Base-by-base conservation (phyloP, 345 rosid genomes). In the Viola odorata region DNA sequence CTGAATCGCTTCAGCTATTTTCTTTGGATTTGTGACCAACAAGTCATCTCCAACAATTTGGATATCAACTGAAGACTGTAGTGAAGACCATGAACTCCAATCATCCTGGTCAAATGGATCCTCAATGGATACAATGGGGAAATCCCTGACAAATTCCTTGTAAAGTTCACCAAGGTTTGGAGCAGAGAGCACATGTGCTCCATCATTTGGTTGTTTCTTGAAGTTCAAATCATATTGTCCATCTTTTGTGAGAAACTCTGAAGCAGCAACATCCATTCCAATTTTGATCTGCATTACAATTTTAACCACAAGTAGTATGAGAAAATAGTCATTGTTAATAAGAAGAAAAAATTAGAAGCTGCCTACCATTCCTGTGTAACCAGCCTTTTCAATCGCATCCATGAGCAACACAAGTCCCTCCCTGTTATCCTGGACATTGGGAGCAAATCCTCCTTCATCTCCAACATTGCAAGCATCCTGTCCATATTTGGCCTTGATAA, bases 401-500 rank as follows among this genome's bases (percentile, higher is more conserved):
- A 80, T 88, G 53, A 94, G 97, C 81, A 94, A 79, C 81, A 90
- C 92, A 6, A 94, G 71, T 50, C 99, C 99, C 75, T 94, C 96
- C 61, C 97, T 86, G 66, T 94, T 94, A 70, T 94, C 99, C 84
- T 91, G 97, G 55, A 94, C 99, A 73, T 84, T 94, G 2, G 97
- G 97, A 65, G 99, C 99, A 79, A 94, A 94, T 7, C 96, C 97
- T 12, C 99, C 99, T 79, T 94, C 99, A 63, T 91, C 99, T 57
- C 99, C 97, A 10, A 94, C 99, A 77, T 91, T 94, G 85, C 99
- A 94, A 63, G 97, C 99, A 81, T 90, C 97, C 68, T 91, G 99
- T 51, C 97, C 99, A 51, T 94, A 94, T 75, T 91, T 94, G 23
- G 73, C 71, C 79, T 86, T 88, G 74, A 90, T 90, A 62, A 90